Evolutionary conservation across 192 early-diverging fungal species (phyloP).

Genomic region (Entrophospora sp.): DNA sequence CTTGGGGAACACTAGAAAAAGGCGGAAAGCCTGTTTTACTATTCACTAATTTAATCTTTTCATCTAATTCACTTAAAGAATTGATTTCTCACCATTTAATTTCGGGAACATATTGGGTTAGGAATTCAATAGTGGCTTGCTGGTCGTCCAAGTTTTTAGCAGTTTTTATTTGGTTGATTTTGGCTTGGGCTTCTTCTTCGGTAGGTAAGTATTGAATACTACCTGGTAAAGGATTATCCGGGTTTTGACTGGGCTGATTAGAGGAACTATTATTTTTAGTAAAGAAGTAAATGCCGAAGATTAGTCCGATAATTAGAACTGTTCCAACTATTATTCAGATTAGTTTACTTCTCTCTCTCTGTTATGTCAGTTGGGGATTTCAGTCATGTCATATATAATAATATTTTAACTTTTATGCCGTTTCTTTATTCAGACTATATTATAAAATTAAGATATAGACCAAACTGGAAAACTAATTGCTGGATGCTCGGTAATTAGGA

Average conservation of each 20-base stretch:
- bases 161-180: not conserved
- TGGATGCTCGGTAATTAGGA: too few species aligned
- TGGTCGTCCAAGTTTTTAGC: not conserved
- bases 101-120: not conserved
- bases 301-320: not conserved
- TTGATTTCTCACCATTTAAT: not conserved
- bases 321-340: not conserved
- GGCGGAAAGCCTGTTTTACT: not conserved
- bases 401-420: too few species aligned
- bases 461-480: too few species aligned
- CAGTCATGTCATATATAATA: not conserved
- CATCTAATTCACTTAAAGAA: not conserved
- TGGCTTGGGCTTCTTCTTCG: not conserved
- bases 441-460: too few species aligned
- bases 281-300: not conserved
- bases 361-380: not conserved
- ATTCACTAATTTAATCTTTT: not conserved
- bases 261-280: not conserved
- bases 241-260: not conserved
- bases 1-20: not conserved
- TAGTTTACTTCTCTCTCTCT: not conserved
- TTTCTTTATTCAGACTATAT: too few species aligned
- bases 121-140: conserved; percentile 5
- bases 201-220: not conserved
- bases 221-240: not conserved